Conservation (phyloP, 164 flowering plant genomes). For the Macadamia integrifolia region DNA sequence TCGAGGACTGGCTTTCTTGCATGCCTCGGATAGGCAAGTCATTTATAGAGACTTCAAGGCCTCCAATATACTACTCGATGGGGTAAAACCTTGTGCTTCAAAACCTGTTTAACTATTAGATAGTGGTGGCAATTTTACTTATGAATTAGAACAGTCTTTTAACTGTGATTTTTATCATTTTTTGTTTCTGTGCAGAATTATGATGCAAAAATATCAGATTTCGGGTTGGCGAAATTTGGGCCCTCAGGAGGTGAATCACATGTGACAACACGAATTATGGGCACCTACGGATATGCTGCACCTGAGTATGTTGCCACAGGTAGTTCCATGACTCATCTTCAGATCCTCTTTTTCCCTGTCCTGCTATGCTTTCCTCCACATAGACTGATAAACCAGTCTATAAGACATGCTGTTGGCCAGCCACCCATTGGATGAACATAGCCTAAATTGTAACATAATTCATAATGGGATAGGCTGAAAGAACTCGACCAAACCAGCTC, state of each 20-base stretch:
- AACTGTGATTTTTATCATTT: too few species aligned
- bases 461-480: too few species aligned
- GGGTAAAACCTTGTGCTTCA: conserved; percentile 32
- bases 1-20: conserved; percentile 73
- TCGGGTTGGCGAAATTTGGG: conserved; percentile 84
- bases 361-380: too few species aligned
- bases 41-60: conserved; percentile 89
- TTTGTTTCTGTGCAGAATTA: conserved; percentile 39
- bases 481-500: too few species aligned
- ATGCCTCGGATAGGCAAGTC: conserved; percentile 60
- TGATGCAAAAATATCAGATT: conserved; percentile 79
- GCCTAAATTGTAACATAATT: too few species aligned
- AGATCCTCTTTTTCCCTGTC: too few species aligned
- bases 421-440: too few species aligned
- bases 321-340: conserved; percentile 13
- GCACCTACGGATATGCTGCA: conserved; percentile 90
- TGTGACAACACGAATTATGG: conserved; percentile 84
- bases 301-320: conserved; percentile 94
- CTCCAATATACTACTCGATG: conserved; percentile 79
- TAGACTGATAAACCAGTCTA: too few species aligned
- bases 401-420: too few species aligned
- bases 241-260: conserved; percentile 69
- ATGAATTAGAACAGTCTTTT: too few species aligned
- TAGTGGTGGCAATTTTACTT: too few species aligned
- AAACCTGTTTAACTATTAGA: background rate